phyloP scores from a whole-genome alignment of 768 basidiomycete species.

The Lanmaoa pseudosensibilis region DNA sequence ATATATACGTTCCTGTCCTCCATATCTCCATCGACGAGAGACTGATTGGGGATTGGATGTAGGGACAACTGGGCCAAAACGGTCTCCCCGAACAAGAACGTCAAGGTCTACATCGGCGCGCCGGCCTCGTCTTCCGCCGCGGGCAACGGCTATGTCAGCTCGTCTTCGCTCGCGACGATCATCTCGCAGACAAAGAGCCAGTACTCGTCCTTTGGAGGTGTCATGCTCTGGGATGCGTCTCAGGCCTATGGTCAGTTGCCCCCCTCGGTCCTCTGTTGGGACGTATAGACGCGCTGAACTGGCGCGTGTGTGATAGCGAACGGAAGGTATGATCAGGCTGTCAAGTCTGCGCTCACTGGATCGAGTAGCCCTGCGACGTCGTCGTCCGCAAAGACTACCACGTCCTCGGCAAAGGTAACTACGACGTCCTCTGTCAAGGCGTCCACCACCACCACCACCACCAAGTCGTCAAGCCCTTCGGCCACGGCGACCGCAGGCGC shows the following conservation, averaged over 20 bases:
- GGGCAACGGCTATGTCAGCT: constrained; percentile 41
- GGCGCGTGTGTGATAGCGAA: constrained; percentile 33
- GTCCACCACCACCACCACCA: constrained; percentile 20
- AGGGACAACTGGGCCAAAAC: constrained; percentile 50
- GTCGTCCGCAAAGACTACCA: background rate
- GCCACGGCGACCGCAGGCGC: constrained; percentile 13
- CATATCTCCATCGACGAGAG: background rate
- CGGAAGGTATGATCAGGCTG: constrained; percentile 40
- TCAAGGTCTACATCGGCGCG: constrained; percentile 51
- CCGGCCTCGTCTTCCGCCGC: constrained; percentile 44
- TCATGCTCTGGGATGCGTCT: constrained; percentile 45
- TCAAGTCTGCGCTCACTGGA: constrained; percentile 41
- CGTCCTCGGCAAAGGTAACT: background rate
- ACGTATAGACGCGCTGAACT: background rate
- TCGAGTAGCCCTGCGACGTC: constrained; percentile 5
- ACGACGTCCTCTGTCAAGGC: background rate
- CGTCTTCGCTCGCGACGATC: constrained; percentile 34
- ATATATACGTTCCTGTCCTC: background rate
- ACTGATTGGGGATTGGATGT: background rate
- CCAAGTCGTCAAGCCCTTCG: background rate
- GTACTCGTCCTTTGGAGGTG: constrained; percentile 48
- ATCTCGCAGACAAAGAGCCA: constrained; percentile 33
- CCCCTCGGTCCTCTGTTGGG: too few relatives aligned
- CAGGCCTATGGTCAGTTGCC: constrained; percentile 41
- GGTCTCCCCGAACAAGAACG: constrained; percentile 42